phyloP scores from a whole-genome alignment of 2,329 filamentous ascomycete genomes.

The Aspergillus vadensis region DNA sequence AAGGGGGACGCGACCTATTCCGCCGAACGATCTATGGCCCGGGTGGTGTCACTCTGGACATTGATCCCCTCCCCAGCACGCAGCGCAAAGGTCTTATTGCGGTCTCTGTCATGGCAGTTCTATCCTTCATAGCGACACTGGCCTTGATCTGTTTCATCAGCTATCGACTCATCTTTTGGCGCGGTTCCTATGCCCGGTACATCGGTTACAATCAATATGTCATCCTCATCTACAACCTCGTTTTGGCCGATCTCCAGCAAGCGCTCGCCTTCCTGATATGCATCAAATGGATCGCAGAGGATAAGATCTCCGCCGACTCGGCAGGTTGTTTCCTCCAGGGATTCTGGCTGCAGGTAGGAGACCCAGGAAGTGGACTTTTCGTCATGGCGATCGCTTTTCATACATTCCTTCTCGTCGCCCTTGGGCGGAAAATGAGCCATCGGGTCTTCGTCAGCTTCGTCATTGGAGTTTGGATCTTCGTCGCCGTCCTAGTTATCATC shows the following conservation, averaged over 20 bases:
- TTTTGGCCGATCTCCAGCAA: constrained; percentile 57
- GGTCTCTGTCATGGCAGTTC: constrained; percentile 48
- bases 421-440: constrained; percentile 50
- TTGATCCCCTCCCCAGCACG: constrained; percentile 37
- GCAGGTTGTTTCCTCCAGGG: constrained; percentile 54
- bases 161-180: constrained; percentile 55
- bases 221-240: constrained; percentile 56
- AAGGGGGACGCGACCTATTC: constrained; percentile 20
- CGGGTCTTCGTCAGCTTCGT: constrained; percentile 49
- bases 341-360: constrained; percentile 55
- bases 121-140: constrained; percentile 51
- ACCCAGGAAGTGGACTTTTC: constrained; percentile 56
- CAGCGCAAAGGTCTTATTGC: constrained; percentile 50
- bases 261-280: constrained; percentile 54
- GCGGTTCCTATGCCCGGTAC: constrained; percentile 49
- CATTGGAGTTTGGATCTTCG: constrained; percentile 49
- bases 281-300: constrained; percentile 48
- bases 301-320: constrained; percentile 49
- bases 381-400: constrained; percentile 58
- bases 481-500: constrained; percentile 50
- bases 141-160: constrained; percentile 52
- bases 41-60: constrained; percentile 20
- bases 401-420: constrained; percentile 53
- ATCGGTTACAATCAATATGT: constrained; percentile 59
- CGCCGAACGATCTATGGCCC: constrained; percentile 26